Percentiles rank a stretch among this genome's conserved stretches.
Evolutionary conservation across 306 rosid genomes (phyloP).

Genomic region (Trifolium subterraneum): DNA sequence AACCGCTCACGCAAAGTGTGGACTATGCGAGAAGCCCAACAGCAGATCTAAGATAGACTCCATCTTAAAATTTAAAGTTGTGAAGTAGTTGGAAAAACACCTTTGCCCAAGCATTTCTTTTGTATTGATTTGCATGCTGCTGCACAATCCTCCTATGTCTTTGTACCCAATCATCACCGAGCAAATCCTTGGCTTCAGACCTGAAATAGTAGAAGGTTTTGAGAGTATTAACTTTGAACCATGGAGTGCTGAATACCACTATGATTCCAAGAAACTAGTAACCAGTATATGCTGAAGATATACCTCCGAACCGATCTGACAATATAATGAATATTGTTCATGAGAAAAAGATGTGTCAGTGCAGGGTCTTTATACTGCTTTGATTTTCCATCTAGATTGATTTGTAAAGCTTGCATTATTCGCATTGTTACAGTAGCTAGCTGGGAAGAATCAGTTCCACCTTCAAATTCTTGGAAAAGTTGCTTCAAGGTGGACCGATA

Average conservation of each 20-base stretch:
- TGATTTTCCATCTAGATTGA: constrained; percentile 94
- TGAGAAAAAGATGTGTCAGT: constrained; percentile 89
- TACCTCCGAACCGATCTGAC: constrained; percentile 96
- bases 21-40: too few relatives aligned
- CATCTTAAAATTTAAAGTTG: too few relatives aligned
- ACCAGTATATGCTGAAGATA: constrained; percentile 30
- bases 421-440: constrained; percentile 87
- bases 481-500: constrained; percentile 95
- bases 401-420: constrained; percentile 96
- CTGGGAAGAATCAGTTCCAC: constrained; percentile 71
- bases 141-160: constrained; percentile 91
- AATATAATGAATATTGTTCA: constrained; percentile 96
- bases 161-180: constrained; percentile 99
- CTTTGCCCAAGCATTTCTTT: constrained; percentile 95
- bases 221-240: constrained; percentile 15
- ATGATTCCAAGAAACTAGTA: constrained; percentile 35
- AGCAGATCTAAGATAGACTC: too few relatives aligned
- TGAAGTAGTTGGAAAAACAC: constrained; percentile 41
- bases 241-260: constrained; percentile 26
- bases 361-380: constrained; percentile 87
- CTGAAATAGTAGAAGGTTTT: constrained; percentile 49
- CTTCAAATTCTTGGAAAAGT: constrained; percentile 87
- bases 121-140: constrained; percentile 97
- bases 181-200: constrained; percentile 98
- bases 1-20: too few relatives aligned